A percentile compares a stretch with the other conserved stretches of the same genome.
Evolutionary conservation across 306 rosid genomes (phyloP).

Genomic region (Vachellia pachyceras): DNA sequence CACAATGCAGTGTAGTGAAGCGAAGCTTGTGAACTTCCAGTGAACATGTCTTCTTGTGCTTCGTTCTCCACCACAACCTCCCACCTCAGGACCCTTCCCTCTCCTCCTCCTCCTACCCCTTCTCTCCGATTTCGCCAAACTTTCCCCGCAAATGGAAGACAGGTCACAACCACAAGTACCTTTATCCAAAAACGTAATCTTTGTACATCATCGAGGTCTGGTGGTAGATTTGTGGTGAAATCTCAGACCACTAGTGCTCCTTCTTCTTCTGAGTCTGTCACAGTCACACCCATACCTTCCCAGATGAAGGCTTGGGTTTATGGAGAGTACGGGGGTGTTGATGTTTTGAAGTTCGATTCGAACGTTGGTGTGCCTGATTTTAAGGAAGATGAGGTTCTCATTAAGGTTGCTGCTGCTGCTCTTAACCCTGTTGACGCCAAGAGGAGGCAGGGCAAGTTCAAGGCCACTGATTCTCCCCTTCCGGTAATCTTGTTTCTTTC

Average conservation of each 20-base stretch:
- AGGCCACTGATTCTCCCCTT: conserved; percentile 90
- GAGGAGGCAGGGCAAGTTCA: conserved; percentile 86
- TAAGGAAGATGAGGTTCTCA: conserved; percentile 79
- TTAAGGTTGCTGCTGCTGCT: conserved; percentile 81
- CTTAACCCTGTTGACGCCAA: conserved; percentile 93
- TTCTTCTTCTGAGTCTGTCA: conserved; percentile 55
- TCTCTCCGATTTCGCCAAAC: conserved; percentile 42
- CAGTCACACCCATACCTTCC: conserved; percentile 54
- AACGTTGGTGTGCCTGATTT: conserved; percentile 73
- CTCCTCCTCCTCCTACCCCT: conserved; percentile 49
- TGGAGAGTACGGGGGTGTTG: conserved; percentile 78
- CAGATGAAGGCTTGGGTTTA: conserved; percentile 97
- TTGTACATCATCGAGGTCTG: not conserved
- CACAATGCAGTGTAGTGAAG: conserved; percentile 14
- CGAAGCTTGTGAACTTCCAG: conserved; percentile 31
- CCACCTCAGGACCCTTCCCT: conserved; percentile 37
- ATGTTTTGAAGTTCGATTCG: conserved; percentile 70
- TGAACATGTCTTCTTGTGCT: conserved; percentile 38
- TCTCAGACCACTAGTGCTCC: conserved; percentile 57
- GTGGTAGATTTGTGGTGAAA: conserved; percentile 51
- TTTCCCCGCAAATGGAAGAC: conserved; percentile 39
- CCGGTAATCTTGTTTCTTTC: conserved; percentile 54
- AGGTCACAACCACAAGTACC: not conserved
- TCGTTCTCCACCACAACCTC: conserved; percentile 44
- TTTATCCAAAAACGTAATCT: conserved; percentile 5